Conservation (phyloP, 169 alveolate species). For the Hepatocystis sp. region DNA sequence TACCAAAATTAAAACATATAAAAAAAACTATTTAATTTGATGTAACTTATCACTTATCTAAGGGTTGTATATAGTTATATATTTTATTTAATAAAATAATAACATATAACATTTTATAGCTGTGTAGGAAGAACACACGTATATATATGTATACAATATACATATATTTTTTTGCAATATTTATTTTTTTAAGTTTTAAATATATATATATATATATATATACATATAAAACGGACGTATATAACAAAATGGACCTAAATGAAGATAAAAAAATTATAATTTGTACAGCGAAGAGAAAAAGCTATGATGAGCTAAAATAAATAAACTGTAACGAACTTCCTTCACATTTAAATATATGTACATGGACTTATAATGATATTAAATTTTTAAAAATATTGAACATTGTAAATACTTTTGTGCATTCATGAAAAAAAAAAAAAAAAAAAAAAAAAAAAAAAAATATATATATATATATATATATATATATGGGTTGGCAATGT, state of each 20-base stretch:
- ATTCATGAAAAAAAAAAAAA: no score
- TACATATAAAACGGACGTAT: neutral
- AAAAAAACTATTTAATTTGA: conserved; percentile 30
- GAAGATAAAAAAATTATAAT: neutral
- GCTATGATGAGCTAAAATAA: no score
- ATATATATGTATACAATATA: no score
- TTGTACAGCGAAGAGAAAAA: no score
- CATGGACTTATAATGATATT: no score
- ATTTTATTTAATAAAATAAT: no score
- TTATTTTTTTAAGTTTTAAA: neutral
- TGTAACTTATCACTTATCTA: neutral
- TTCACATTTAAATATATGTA: no score
- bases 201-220: conserved; percentile 1
- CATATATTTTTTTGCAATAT: neutral
- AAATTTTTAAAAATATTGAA: no score
- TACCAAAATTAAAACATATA: conserved; percentile 50
- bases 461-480: neutral
- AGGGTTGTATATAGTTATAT: no score
- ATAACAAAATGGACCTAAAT: neutral
- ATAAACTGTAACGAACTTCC: no score
- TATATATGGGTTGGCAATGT: neutral
- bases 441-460: neutral
- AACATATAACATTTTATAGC: neutral
- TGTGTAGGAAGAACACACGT: neutral
- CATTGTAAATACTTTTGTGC: no score